Base-by-base conservation (phyloP, 75 land plant species). In the Pinus taeda region DNA sequence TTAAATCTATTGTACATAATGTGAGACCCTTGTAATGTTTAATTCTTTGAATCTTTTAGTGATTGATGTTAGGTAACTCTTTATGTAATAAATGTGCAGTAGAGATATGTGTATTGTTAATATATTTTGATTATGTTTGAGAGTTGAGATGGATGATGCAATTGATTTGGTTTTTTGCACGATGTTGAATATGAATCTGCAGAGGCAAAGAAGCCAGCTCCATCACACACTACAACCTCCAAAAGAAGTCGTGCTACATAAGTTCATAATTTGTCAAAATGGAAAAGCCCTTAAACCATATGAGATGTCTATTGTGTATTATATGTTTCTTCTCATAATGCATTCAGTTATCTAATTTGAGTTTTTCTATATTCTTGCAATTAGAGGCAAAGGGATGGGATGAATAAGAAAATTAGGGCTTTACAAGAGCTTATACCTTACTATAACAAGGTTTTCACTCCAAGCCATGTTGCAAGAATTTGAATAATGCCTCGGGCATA, bases 201-300 rank as follows among this genome's bases (percentile, higher is more conserved):
- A 15, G 90, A 90, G 17, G 73, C 77, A 62, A 90, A 86, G 82
- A 90, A 86, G 70, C 77, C 79, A 15, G n/a, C 65, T 45, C 9
- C 73, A 45, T 71, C 60, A 24, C 89, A 81, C 57, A 82, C 83
- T 30, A 78, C 82, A 17, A 37, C 37, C 3, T 74, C 90, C 36
- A 93, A 93, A 83, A 85, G 92, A 90, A 92, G 90, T 77, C 83
- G 94, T 65, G 96, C 92, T 73, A 94, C 92, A n/a, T 94, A 93
- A 88, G 96, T 93, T 74, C 96, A 93, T 77, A 91, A 93, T 80
- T 83, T 87, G 53, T 93, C 94, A 5, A 94, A 93, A 82, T 88
- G 96, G 77, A 94, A 89, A 66, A 84, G 90, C 22, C 56, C 9
- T 18, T 67, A 67, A 67, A 67, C 7, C 45, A 67, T 17, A 29